These are phyloP conservation scores for Fusarium sp. DNA, from an alignment of 2,329 filamentous ascomycete genomes.

Conservation along the genomic window DNA sequence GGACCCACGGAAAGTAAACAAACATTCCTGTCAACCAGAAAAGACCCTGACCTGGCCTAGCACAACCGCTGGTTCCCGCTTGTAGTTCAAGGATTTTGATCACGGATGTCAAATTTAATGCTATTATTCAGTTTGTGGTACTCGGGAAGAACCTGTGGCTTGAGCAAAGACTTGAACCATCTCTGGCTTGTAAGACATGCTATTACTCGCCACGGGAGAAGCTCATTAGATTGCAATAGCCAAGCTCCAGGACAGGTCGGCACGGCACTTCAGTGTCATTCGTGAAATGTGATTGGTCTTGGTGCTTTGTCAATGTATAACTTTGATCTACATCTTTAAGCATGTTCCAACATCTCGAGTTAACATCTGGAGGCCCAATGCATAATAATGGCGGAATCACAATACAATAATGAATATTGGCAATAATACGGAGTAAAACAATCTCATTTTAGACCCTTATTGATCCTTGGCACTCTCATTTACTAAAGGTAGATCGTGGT, in stretches of 20 bases:
- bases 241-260: neutral
- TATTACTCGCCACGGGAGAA: neutral
- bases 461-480: slow-evolving; percentile 18
- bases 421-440: slow-evolving; percentile 13
- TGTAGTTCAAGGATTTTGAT: neutral
- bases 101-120: neutral
- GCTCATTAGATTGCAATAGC: too few relatives aligned
- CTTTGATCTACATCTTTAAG: neutral
- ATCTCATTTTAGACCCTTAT: slow-evolving; percentile 22
- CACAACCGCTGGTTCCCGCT: slow-evolving; percentile 12
- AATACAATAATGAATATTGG: neutral
- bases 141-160: neutral
- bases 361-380: neutral
- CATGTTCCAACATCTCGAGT: neutral
- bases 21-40: neutral
- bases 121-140: neutral
- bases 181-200: neutral
- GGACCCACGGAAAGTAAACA: slow-evolving; percentile 11
- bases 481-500: neutral
- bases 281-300: slow-evolving; percentile 13
- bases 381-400: rapidly evolving
- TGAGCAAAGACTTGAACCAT: rapidly evolving
- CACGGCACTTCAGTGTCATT: slow-evolving; percentile 14
- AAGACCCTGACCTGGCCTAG: slow-evolving; percentile 27
- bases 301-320: neutral